Evolutionary conservation across 495 filamentous ascomycete genomes (phyloP).

Genomic region (Chaetomium cochliodes): DNA sequence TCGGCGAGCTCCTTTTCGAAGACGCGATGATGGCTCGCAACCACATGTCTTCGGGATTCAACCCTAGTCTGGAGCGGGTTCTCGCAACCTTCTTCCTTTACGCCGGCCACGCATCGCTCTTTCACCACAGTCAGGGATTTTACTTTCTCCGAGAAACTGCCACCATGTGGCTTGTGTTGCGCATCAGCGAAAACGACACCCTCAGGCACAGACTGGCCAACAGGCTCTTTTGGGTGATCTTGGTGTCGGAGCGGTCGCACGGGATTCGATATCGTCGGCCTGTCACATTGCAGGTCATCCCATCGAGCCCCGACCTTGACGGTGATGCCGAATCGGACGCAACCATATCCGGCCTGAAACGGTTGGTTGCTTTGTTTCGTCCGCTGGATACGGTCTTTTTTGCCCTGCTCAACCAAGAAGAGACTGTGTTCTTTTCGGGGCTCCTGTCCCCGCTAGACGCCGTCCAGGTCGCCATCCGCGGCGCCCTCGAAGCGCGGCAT

Average conservation of each 20-base stretch:
- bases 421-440: slow-evolving; percentile 49
- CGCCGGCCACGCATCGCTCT: slow-evolving; percentile 65
- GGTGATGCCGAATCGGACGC: slow-evolving; percentile 43
- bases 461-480: neutral
- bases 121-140: slow-evolving; percentile 60
- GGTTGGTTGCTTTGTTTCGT: slow-evolving; percentile 62
- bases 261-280: slow-evolving; percentile 70
- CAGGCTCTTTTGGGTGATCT: slow-evolving; percentile 61
- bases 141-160: slow-evolving; percentile 62
- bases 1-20: slow-evolving; percentile 9
- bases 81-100: slow-evolving; percentile 72
- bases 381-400: slow-evolving; percentile 66
- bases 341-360: slow-evolving; percentile 56
- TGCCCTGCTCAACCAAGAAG: slow-evolving; percentile 61
- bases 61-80: slow-evolving; percentile 57
- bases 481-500: neutral
- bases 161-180: slow-evolving; percentile 46
- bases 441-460: neutral
- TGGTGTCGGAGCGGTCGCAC: slow-evolving; percentile 66
- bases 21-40: neutral
- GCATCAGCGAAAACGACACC: neutral
- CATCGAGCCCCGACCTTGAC: neutral
- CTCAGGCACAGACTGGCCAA: slow-evolving; percentile 32
- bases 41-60: slow-evolving; percentile 7
- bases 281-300: slow-evolving; percentile 58